Evolutionary conservation across 2,329 filamentous ascomycete species (phyloP).

Genomic region (Talaromyces piceae): DNA sequence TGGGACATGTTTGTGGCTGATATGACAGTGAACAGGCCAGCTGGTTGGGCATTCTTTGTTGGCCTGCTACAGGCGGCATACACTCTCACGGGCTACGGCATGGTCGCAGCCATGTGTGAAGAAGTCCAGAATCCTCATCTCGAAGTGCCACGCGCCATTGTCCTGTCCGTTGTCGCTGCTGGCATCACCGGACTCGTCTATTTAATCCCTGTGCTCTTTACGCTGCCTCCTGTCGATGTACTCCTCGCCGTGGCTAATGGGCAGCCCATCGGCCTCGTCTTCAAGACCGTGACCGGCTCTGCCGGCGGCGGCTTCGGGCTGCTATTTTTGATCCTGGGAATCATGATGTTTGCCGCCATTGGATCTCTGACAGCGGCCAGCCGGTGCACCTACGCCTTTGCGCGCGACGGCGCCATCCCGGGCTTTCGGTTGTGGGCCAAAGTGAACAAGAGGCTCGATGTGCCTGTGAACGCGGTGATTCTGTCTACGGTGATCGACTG

Average conservation of each 20-base stretch:
- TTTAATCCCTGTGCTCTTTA: slow-evolving; percentile 67
- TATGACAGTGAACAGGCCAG: slow-evolving; percentile 38
- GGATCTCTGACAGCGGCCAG: slow-evolving; percentile 67
- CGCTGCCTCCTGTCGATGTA: slow-evolving; percentile 58
- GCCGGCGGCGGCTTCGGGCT: slow-evolving; percentile 66
- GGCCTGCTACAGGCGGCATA: slow-evolving; percentile 57
- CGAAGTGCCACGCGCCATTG: slow-evolving; percentile 65
- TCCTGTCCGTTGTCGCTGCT: slow-evolving; percentile 60
- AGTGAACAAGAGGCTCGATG: slow-evolving; percentile 58
- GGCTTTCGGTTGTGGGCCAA: slow-evolving; percentile 59
- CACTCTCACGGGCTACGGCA: slow-evolving; percentile 53
- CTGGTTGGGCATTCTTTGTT: slow-evolving; percentile 66
- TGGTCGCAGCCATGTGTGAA: slow-evolving; percentile 66
- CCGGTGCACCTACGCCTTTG: slow-evolving; percentile 69
- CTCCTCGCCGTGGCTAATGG: slow-evolving; percentile 61
- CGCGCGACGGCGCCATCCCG: slow-evolving; percentile 66
- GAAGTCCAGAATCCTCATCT: slow-evolving; percentile 62
- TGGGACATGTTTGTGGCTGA: slow-evolving; percentile 7
- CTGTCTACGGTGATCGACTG: slow-evolving; percentile 63
- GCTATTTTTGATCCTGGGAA: slow-evolving; percentile 67
- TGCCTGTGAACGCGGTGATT: slow-evolving; percentile 62
- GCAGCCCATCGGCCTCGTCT: slow-evolving; percentile 68
- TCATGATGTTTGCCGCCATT: slow-evolving; percentile 68
- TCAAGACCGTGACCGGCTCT: slow-evolving; percentile 68
- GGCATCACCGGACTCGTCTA: slow-evolving; percentile 61